These are phyloP conservation scores for Agrocybe praecox DNA, from an alignment of 768 basidiomycete genomes.

Conservation along the genomic window DNA sequence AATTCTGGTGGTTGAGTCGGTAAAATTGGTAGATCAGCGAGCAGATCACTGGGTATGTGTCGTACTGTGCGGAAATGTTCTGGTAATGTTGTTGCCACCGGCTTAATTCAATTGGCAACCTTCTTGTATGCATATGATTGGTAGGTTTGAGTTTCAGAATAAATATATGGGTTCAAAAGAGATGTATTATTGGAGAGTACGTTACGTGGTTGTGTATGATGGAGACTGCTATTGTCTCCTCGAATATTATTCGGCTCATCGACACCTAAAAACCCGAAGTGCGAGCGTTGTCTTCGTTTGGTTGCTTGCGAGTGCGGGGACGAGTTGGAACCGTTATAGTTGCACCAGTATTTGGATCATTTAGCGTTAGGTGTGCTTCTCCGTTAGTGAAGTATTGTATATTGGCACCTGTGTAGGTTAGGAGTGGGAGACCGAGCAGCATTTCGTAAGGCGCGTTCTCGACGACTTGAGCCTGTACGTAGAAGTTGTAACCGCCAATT, in stretches of 20 bases:
- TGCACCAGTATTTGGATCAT: slow-evolving; percentile 15
- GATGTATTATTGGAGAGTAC: neutral
- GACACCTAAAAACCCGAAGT: slow-evolving; percentile 10
- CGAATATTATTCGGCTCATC: slow-evolving; percentile 3
- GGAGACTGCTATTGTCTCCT: neutral
- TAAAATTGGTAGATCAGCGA: slow-evolving; percentile 27
- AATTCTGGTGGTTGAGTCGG: slow-evolving; percentile 33
- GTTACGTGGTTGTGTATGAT: neutral
- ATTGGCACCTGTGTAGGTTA: neutral
- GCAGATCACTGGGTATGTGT: slow-evolving; percentile 34
- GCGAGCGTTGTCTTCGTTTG: neutral
- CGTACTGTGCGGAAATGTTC: slow-evolving; percentile 31
- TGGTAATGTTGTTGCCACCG: slow-evolving; percentile 33
- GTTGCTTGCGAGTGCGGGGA: neutral
- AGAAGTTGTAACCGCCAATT: neutral
- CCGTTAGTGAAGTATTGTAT: neutral
- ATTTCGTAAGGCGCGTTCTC: neutral
- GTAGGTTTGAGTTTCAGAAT: neutral
- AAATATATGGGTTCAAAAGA: neutral
- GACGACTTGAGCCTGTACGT: neutral
- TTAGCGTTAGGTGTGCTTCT: slow-evolving; percentile 3
- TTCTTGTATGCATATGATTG: slow-evolving; percentile 31
- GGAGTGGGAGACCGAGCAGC: neutral
- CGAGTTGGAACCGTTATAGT: slow-evolving; percentile 14
- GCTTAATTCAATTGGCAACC: slow-evolving; percentile 30